Evolutionary conservation across 1,284 basidiomycete genomes (phyloP), one percentile per base, ranked within the genome.

Genomic region (Inonotus hispidus): DNA sequence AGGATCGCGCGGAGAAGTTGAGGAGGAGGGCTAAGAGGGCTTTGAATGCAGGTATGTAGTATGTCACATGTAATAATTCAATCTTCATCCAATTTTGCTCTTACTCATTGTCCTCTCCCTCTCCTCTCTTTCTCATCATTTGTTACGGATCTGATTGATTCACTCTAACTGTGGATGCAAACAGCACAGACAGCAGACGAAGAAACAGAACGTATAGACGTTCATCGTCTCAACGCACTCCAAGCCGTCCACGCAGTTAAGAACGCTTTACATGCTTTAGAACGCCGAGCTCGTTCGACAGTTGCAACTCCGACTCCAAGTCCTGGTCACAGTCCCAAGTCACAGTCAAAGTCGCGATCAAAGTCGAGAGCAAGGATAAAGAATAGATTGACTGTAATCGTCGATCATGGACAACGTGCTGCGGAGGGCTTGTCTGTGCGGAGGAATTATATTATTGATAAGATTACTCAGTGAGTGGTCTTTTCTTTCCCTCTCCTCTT

Each of bases 321-420:
- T 32, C 32, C 8, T n/a, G n/a, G n/a, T n/a, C n/a, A n/a, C n/a
- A n/a, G n/a, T n/a, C n/a, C n/a, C n/a, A n/a, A n/a, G n/a, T n/a
- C n/a, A n/a, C n/a, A n/a, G n/a, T n/a, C n/a, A 8, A 32, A 32
- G 3, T 32, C 32, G 32, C 32, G 32, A 32, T 32, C n/a, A n/a
- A n/a, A n/a, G n/a, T 32, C 32, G 32, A 32, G 32, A 32, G 3
- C 32, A 32, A 32, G 32, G 32, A 32, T 32, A 32, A 32, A 32
- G 32, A 32, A 32, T 0, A 77, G 82, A 61, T 71, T 95, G 37
- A 77, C 81, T 14, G 82, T 94, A 35, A 92, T 95, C 65, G 88
- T 90, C 4, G 90, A 91, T 49, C 85, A 84, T 66, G 92, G 92
- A 1, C 78, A 85, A 25, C 92, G 94, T 71, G 90, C 87, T 2